A percentile compares a stretch with the other conserved stretches of the same genome.
Evolutionary conservation across 805 yeast genomes (phyloP).

Genomic region (Scheffersomyces lignosus): DNA sequence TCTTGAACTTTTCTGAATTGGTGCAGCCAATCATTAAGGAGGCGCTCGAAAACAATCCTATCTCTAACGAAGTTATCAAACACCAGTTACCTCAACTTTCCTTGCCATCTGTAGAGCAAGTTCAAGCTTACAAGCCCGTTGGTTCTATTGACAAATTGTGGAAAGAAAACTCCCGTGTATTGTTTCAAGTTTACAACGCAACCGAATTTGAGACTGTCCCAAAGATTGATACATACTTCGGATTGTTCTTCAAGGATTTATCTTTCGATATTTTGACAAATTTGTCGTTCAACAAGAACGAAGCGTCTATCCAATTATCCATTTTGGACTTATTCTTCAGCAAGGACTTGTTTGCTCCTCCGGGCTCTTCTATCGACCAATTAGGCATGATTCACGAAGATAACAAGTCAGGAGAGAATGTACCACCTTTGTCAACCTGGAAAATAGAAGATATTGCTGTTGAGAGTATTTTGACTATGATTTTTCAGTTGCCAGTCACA

Average conservation of each 20-base stretch:
- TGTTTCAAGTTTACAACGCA: constrained; percentile 59
- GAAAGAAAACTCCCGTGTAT: constrained; percentile 55
- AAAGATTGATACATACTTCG: constrained; percentile 34
- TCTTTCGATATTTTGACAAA: constrained; percentile 72
- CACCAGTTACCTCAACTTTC: constrained; percentile 42
- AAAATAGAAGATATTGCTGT: constrained; percentile 89
- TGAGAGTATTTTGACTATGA: constrained; percentile 75
- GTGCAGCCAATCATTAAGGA: constrained; percentile 33
- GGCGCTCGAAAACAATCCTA: constrained; percentile 33
- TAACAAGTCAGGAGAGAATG: constrained; percentile 40
- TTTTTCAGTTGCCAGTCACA: constrained; percentile 71
- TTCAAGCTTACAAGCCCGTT: constrained; percentile 19
- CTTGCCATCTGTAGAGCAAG: constrained; percentile 25
- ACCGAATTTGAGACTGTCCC: constrained; percentile 63
- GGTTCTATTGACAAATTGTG: constrained; percentile 61
- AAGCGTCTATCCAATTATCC: constrained; percentile 80
- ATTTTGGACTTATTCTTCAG: constrained; percentile 72
- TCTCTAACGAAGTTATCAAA: constrained; percentile 39
- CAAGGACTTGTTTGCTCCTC: constrained; percentile 47
- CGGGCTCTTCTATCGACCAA: constrained; percentile 78
- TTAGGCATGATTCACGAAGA: constrained; percentile 44
- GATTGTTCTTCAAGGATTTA: constrained; percentile 70
- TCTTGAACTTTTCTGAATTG: constrained; percentile 31
- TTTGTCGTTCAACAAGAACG: constrained; percentile 85
- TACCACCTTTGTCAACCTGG: constrained; percentile 65